Evolutionary conservation across 106 monocot species (phyloP), one percentile per base, ranked within the genome.

Genomic region (Apostasia ramifera): DNA sequence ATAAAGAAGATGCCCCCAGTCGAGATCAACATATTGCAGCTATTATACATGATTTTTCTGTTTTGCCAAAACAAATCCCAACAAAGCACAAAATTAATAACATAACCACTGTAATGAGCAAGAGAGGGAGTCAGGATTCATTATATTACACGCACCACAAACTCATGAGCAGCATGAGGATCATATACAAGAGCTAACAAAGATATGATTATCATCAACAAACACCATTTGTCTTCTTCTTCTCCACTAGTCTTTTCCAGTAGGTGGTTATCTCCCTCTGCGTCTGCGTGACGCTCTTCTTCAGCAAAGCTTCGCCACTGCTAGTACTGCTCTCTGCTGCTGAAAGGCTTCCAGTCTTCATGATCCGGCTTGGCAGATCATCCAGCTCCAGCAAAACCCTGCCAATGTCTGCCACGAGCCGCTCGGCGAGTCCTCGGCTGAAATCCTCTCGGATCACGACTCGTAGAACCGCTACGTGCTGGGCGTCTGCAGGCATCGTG

Each of bases 371-470:
- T 0, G 75, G 74, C 6, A 47, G 62, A 2, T 45, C 66, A 10
- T 87, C 94, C 4, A 85, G 64, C 46, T 94, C 90, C 9, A 2
- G 53, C 70, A 87, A 6, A 8, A 94, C 87, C 72, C 72, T 89
- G 8, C 14, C 2, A n/a, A 94, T 73, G 76, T 94, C 84, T 0
- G 56, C 0, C 1, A 87, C 69, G 2, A 94, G 86, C 3, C 90
- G 89, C 74, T 94, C 94, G 0, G 84, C 82, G 1, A 94, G 78
- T 60, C 84, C 77, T 72, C 82, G 48, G 73, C 86, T 84, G 66
- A 91, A 95, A 74, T 95, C 95, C 76, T 95, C 95, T 71, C 91
- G 79, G 67, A 95, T 68, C 48, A 95, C 91, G 8, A 86, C 91
- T 6, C 91, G 81, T 38, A 91, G 84, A 3, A 91, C 86, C 1